These are phyloP conservation scores for Suillus americanus DNA, from an alignment of 768 basidiomycete genomes.

Conservation along the genomic window DNA sequence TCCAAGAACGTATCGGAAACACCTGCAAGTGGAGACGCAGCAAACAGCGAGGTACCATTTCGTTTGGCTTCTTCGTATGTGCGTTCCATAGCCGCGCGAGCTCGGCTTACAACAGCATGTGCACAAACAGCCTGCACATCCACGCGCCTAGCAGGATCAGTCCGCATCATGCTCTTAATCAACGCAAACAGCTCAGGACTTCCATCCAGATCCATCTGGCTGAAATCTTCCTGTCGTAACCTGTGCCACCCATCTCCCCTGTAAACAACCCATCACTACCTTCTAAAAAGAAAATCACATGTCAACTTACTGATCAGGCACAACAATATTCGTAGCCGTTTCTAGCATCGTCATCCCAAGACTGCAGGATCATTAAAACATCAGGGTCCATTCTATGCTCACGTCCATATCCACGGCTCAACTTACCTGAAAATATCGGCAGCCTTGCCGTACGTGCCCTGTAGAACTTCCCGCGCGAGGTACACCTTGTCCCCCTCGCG, in stretches of 20 bases:
- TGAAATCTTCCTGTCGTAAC: conserved; percentile 87
- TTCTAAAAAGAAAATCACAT: conserved; percentile 12
- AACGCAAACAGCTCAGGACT: conserved; percentile 67
- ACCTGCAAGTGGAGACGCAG: conserved; percentile 62
- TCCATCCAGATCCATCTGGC: conserved; percentile 70
- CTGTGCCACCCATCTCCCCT: conserved; percentile 96
- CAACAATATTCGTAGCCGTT: conserved; percentile 92
- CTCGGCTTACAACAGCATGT: conserved; percentile 65
- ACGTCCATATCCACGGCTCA: conserved; percentile 3
- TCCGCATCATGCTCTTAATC: conserved; percentile 77
- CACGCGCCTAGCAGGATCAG: conserved; percentile 61
- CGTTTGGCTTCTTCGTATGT: conserved; percentile 36
- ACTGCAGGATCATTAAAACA: conserved; percentile 41
- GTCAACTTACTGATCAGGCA: conserved; percentile 87
- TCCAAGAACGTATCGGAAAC: conserved; percentile 64
- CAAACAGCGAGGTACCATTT: conserved; percentile 44
- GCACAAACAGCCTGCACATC: conserved; percentile 53
- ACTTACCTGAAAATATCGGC: conserved; percentile 96
- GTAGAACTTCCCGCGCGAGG: conserved; percentile 92
- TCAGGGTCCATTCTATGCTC: conserved; percentile 6
- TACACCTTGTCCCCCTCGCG: conserved; percentile 97
- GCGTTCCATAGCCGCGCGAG: conserved; percentile 62
- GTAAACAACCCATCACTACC: conserved; percentile 20
- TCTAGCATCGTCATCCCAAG: conserved; percentile 96
- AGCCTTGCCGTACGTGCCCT: conserved; percentile 87